phyloP scores from a whole-genome alignment of 345 rosid genomes.

The Bruguiera gymnorhiza region DNA sequence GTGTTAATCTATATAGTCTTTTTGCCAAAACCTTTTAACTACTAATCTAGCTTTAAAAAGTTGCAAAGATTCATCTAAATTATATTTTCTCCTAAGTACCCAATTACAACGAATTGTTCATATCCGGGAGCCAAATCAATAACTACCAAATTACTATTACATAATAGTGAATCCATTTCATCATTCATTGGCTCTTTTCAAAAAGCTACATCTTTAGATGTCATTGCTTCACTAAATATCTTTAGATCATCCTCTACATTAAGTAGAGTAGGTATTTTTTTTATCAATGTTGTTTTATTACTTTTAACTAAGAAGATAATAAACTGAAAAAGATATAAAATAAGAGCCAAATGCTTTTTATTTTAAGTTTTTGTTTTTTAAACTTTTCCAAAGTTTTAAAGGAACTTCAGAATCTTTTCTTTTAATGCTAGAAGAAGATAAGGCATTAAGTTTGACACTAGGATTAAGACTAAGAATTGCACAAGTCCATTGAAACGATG shows the following conservation, averaged over 20 bases:
- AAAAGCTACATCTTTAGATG: constrained; percentile 3
- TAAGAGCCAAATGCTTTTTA: not conserved
- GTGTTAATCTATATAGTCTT: not conserved
- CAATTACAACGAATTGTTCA: not conserved
- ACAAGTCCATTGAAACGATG: not conserved
- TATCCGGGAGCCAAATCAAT: not conserved
- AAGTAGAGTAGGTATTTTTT: not conserved
- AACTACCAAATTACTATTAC: not conserved
- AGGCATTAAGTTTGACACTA: not conserved
- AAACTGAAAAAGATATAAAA: constrained; percentile 3
- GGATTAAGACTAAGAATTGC: not conserved
- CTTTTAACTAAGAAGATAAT: not conserved
- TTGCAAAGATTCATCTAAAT: not conserved
- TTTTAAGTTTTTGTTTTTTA: not conserved
- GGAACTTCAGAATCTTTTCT: not conserved
- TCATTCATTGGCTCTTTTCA: not conserved
- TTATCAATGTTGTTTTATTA: not conserved
- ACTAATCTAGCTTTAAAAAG: not conserved
- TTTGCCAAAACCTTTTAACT: not conserved
- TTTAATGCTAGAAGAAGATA: not conserved
- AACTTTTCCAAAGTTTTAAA: not conserved
- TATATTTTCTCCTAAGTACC: not conserved
- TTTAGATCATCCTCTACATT: constrained; percentile 1
- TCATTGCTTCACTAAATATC: too few species aligned
- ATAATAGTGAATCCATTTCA: constrained; percentile 12